These are phyloP conservation scores for Pythium coloratum DNA, from an alignment of 352 stramenopile genomes.

Conservation along the genomic window DNA sequence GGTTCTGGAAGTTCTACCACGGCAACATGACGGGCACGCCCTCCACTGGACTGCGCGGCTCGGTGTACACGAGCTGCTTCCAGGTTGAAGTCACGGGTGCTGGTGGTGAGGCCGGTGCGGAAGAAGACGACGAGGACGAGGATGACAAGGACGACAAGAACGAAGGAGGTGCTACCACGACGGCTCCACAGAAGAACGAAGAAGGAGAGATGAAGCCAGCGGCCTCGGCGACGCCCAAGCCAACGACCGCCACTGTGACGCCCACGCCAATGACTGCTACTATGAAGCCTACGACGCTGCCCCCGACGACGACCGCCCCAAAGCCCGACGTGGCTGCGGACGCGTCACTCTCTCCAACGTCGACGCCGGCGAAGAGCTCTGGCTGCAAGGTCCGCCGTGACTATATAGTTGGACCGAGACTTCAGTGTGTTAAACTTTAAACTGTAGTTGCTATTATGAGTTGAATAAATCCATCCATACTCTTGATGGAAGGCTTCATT, in stretches of 20 bases:
- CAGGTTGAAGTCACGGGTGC: slow-evolving; percentile 3
- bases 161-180: neutral
- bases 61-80: slow-evolving; percentile 1
- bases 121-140: neutral
- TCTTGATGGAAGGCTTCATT: neutral
- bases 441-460: neutral
- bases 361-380: neutral
- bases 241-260: neutral
- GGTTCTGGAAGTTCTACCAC: slow-evolving; percentile 34
- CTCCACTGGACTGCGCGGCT: neutral
- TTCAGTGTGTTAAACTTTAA: neutral
- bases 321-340: neutral
- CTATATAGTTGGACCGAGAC: neutral
- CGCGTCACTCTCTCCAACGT: neutral
- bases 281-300: neutral
- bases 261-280: neutral
- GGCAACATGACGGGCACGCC: slow-evolving; percentile 2
- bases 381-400: neutral
- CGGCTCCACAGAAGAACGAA: neutral
- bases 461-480: neutral
- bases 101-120: neutral
- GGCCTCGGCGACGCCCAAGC: neutral
- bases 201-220: neutral
- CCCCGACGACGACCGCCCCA: neutral
- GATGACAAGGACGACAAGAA: neutral